Percentiles rank a stretch among this genome's conserved stretches.
Evolutionary conservation across 106 monocot species (phyloP).

Genomic region (Alisma plantagoaquatica): DNA sequence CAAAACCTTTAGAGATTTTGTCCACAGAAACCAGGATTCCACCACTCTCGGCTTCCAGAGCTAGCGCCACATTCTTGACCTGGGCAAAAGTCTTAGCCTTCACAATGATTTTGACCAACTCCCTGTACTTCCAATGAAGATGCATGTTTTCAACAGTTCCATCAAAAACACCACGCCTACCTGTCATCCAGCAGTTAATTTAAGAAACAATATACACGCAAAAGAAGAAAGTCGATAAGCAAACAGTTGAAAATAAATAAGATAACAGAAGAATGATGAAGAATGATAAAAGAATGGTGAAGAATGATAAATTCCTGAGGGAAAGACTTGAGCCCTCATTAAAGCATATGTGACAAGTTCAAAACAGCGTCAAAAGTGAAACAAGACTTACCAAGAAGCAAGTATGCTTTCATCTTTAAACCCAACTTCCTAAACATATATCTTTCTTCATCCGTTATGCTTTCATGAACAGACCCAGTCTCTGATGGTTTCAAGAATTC

Average conservation of each 20-base stretch:
- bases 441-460: conserved; percentile 90
- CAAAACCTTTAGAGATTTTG: conserved; percentile 91
- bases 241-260: neutral
- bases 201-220: no score
- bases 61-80: conserved; percentile 65
- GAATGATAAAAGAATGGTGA: neutral
- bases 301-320: neutral
- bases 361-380: neutral
- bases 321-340: neutral
- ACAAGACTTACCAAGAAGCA: conserved; percentile 73
- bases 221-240: no score
- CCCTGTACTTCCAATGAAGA: conserved; percentile 97
- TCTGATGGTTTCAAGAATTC: conserved; percentile 69
- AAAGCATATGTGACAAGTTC: neutral
- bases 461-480: conserved; percentile 36
- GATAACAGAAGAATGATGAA: neutral
- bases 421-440: conserved; percentile 99
- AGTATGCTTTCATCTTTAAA: conserved; percentile 95
- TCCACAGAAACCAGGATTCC: conserved; percentile 91
- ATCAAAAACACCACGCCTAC: conserved; percentile 94
- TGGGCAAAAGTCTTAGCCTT: conserved; percentile 69
- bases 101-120: conserved; percentile 76
- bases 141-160: conserved; percentile 99
- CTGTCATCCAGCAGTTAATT: no score
- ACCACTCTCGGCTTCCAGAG: conserved; percentile 94